Percentiles rank a stretch among this genome's conserved stretches.
Evolutionary conservation across 106 monocot species (phyloP).

Genomic region (Dendrobium chrysotoxum): DNA sequence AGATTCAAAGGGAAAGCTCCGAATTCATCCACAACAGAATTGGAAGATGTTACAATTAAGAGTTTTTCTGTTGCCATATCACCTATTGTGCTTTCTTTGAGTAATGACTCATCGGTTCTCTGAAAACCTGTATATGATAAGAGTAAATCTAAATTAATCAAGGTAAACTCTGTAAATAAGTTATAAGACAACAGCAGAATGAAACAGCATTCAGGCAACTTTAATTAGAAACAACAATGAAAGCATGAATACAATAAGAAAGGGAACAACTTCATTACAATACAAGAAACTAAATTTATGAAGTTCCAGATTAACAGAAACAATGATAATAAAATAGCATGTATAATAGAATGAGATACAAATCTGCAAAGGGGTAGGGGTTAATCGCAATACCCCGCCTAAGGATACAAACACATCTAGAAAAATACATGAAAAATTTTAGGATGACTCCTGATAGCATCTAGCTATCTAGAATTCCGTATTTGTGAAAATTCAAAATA

Average conservation of each 20-base stretch:
- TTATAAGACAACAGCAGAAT: not conserved
- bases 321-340: not conserved
- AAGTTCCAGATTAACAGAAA: not conserved
- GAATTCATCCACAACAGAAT: not conserved
- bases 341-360: not conserved
- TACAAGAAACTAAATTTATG: not conserved
- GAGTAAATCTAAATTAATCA: constrained; percentile 2
- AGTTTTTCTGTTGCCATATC: not conserved
- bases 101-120: constrained; percentile 61
- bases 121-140: constrained; percentile 51
- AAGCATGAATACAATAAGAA: not conserved
- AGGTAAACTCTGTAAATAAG: not conserved
- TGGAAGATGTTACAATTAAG: not conserved
- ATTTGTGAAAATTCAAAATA: constrained; percentile 6
- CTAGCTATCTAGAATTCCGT: not conserved
- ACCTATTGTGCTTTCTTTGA: constrained; percentile 74
- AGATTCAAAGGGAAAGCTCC: not conserved
- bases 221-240: not conserved
- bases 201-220: not conserved
- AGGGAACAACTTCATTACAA: not conserved
- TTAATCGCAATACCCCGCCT: not conserved
- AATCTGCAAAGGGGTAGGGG: not conserved
- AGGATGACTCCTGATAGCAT: not conserved
- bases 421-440: not conserved
- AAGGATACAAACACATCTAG: not conserved